Conservation (phyloP, 2,329 filamentous ascomycete species). For the Arthrobotrys megalospora region DNA sequence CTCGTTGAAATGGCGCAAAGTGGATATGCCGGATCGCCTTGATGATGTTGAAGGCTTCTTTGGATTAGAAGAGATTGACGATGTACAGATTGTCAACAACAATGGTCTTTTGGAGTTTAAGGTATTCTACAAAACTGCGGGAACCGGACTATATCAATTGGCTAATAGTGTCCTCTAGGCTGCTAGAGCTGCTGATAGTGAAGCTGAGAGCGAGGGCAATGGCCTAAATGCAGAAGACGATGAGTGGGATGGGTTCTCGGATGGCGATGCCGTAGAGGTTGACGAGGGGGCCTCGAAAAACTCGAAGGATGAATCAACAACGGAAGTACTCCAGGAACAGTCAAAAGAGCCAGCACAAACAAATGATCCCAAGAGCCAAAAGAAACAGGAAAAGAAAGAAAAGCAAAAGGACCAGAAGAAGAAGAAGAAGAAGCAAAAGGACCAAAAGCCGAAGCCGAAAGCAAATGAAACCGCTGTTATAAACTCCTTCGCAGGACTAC, state of each 20-base stretch:
- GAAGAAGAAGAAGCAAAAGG: constrained; percentile 64
- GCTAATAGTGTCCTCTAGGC: constrained; percentile 64
- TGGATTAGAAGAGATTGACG: constrained; percentile 90
- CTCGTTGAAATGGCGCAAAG: constrained; percentile 75
- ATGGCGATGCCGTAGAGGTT: constrained; percentile 65
- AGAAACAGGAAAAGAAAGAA: constrained; percentile 20
- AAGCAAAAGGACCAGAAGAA: constrained; percentile 31
- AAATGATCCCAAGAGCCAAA: constrained; percentile 61
- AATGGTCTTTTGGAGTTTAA: constrained; percentile 70
- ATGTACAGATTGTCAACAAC: constrained; percentile 84
- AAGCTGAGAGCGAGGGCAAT: constrained; percentile 65
- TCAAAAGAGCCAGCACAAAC: constrained; percentile 65
- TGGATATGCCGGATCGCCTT: constrained; percentile 80
- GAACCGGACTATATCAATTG: constrained; percentile 23
- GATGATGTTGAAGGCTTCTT: constrained; percentile 95
- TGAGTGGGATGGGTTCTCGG: constrained; percentile 66
- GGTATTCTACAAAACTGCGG: constrained; percentile 63
- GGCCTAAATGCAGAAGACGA: constrained; percentile 63
- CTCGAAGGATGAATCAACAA: not conserved
- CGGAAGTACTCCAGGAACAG: not conserved
- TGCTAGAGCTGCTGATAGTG: constrained; percentile 64
- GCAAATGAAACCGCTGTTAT: constrained; percentile 22
- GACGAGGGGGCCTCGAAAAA: not conserved
- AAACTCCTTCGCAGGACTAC: constrained; percentile 62
- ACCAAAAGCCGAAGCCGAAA: constrained; percentile 59